These are phyloP conservation scores for Trypanosomatidae sp. DNA, from an alignment of 208 protist genomes.

Conservation along the genomic window DNA sequence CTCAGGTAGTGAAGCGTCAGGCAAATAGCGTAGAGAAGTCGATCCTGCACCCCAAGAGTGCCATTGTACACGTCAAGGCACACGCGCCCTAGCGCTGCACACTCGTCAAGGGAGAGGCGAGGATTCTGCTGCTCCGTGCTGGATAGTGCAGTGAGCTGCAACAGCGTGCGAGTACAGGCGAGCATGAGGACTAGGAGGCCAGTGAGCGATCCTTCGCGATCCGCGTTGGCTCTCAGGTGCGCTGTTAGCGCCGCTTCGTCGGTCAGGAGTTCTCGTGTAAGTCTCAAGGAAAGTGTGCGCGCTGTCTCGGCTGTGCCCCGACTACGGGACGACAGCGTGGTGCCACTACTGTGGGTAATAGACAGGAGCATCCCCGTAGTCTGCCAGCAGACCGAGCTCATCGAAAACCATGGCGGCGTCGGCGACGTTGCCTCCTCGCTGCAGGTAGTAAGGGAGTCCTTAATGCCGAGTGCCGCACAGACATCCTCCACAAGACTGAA, in stretches of 20 bases:
- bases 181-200: slow-evolving; percentile 48
- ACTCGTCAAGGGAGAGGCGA: slow-evolving; percentile 8
- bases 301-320: background rate
- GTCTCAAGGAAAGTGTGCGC: slow-evolving; percentile 4
- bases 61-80: slow-evolving; percentile 64
- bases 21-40: slow-evolving; percentile 70
- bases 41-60: slow-evolving; percentile 58
- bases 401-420: slow-evolving; percentile 35
- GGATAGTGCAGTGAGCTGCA: background rate
- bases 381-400: slow-evolving; percentile 44
- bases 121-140: background rate
- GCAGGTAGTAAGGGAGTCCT: background rate
- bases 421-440: background rate
- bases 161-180: slow-evolving; percentile 9
- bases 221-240: slow-evolving; percentile 7
- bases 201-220: slow-evolving; percentile 19
- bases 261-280: slow-evolving; percentile 3
- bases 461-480: background rate
- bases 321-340: background rate
- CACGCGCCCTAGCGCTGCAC: slow-evolving; percentile 5
- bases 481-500: background rate
- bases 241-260: slow-evolving; percentile 7
- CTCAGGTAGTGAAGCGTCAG: slow-evolving; percentile 70
- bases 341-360: background rate
- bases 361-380: slow-evolving; percentile 35